Conservation (phyloP, 2,329 filamentous ascomycete species). For the Rachicladosporium sp. region DNA sequence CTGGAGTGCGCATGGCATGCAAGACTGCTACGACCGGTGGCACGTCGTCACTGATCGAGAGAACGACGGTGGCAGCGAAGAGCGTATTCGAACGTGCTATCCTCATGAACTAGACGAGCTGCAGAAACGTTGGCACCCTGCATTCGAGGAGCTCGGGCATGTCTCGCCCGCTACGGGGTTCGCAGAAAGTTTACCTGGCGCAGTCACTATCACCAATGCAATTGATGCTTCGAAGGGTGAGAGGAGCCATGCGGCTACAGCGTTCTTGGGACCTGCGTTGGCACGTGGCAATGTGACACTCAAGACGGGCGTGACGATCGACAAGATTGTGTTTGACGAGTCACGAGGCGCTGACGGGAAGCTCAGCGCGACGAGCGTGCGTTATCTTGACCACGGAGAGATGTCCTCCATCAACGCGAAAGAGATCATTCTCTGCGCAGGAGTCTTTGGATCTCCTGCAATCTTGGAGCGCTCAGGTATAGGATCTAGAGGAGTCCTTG, state of each 20-base stretch:
- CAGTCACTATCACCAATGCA: constrained; percentile 3
- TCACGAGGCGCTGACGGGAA: not conserved
- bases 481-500: constrained; percentile 12
- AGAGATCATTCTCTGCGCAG: constrained; percentile 42
- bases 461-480: constrained; percentile 51
- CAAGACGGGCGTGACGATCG: constrained; percentile 7
- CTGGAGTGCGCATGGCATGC: too few species aligned
- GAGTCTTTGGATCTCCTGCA: constrained; percentile 45
- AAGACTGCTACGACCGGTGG: constrained; percentile 4
- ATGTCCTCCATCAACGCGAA: constrained; percentile 7
- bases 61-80: too few species aligned
- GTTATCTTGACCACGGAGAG: constrained; percentile 3
- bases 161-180: too few species aligned
- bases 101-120: too few species aligned
- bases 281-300: constrained; percentile 9
- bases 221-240: constrained; percentile 7
- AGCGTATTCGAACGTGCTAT: too few species aligned
- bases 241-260: constrained; percentile 13
- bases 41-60: constrained; percentile 17
- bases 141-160: too few species aligned
- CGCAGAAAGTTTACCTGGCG: too few species aligned
- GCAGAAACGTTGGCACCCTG: too few species aligned
- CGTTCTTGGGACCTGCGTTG: constrained; percentile 10
- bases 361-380: constrained; percentile 5
- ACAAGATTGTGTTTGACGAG: constrained; percentile 8